Percentiles rank a stretch among this genome's conserved stretches.
Evolutionary conservation across 495 filamentous ascomycete genomes (phyloP).

Genomic region (Penicillium soppii): DNA sequence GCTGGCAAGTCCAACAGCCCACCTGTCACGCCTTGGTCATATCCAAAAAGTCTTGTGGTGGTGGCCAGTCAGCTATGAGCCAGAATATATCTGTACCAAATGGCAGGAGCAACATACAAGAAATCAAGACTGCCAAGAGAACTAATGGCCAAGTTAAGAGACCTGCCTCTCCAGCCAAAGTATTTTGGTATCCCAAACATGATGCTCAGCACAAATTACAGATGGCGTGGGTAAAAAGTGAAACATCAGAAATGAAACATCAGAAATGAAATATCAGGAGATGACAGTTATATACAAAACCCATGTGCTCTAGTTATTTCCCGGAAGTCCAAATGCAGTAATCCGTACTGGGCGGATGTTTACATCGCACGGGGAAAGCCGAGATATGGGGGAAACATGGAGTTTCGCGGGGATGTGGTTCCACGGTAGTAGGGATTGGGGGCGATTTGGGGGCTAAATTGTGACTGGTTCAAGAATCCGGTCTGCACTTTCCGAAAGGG

Average conservation of each 20-base stretch:
- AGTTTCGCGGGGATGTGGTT: conserved; percentile 16
- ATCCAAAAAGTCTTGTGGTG: conserved; percentile 45
- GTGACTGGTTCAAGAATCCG: conserved; percentile 12
- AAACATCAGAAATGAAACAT: background rate
- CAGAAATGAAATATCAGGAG: too few relatives aligned
- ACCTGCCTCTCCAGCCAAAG: conserved; percentile 62
- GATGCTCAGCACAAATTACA: conserved; percentile 14
- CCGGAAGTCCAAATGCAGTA: conserved; percentile 26
- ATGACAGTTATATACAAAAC: conserved; percentile 22
- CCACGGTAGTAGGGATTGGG: conserved; percentile 12
- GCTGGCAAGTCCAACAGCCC: conserved; percentile 54
- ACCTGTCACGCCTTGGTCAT: conserved; percentile 58
- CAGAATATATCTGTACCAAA: background rate
- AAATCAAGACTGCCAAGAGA: conserved; percentile 69
- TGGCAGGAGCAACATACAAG: conserved; percentile 31
- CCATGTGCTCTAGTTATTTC: background rate
- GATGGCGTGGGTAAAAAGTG: conserved; percentile 9
- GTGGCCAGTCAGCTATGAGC: conserved; percentile 1
- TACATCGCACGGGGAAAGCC: conserved; percentile 14
- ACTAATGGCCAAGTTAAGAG: conserved; percentile 65
- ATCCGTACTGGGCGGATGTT: conserved; percentile 14
- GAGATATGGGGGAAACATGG: conserved; percentile 22
- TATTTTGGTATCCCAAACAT: conserved; percentile 48
- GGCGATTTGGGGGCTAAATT: conserved; percentile 7
- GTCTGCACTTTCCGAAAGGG: background rate